These are phyloP conservation scores for Leptographium lundbergii DNA, from an alignment of 2,329 filamentous ascomycete species.

Conservation along the genomic window DNA sequence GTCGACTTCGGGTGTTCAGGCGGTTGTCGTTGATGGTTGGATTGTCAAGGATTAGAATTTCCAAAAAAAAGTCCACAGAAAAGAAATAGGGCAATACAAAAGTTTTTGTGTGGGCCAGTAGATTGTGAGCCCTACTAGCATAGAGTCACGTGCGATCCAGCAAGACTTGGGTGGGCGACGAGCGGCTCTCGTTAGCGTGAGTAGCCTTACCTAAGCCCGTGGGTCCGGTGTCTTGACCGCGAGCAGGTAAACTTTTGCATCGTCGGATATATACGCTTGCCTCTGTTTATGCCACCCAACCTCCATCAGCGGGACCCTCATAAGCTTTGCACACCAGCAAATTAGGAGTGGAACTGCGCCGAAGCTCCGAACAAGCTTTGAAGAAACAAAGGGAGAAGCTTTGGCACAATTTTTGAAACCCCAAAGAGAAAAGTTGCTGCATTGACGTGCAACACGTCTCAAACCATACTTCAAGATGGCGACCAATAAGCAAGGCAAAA, in stretches of 20 bases:
- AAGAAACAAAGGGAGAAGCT: conserved; percentile 1
- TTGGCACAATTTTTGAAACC: conserved; percentile 26
- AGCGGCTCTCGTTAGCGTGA: neutral
- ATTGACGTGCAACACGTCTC: conserved; percentile 17
- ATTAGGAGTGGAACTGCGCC: conserved; percentile 4
- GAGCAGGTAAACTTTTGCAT: conserved; percentile 3
- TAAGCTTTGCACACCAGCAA: conserved; percentile 1
- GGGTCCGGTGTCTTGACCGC: neutral
- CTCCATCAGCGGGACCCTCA: conserved; percentile 4
- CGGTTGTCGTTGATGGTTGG: conserved; percentile 2
- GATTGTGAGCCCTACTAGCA: conserved; percentile 5
- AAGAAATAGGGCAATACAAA: conserved; percentile 2
- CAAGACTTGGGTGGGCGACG: conserved; percentile 7
- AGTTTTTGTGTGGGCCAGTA: conserved; percentile 8
- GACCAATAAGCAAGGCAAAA: conserved; percentile 92
- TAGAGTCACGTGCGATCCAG: conserved; percentile 2
- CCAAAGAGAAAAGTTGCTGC: conserved; percentile 20
- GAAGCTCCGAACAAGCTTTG: conserved; percentile 5
- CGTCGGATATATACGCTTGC: neutral
- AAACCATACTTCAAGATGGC: conserved; percentile 41
- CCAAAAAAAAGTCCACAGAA: conserved; percentile 7
- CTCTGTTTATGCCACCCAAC: conserved; percentile 1
- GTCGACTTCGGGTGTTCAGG: conserved; percentile 6
- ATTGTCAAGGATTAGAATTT: conserved; percentile 1
- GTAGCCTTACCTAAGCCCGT: neutral